phyloP scores from a whole-genome alignment of 768 basidiomycete species.

The Megacollybia marginata region DNA sequence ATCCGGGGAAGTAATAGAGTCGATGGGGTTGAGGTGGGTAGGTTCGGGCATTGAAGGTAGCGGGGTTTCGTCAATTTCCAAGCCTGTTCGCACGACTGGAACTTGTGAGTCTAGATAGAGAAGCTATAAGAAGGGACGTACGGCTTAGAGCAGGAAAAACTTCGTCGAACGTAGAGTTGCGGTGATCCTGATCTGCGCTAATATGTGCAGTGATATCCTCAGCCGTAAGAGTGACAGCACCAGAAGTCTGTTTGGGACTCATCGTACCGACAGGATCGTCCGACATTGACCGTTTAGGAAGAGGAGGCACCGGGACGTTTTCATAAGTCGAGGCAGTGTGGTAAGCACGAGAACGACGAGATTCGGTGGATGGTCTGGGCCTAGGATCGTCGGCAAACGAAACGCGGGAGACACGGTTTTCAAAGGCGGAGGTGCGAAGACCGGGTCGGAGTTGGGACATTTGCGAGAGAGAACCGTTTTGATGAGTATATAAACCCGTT shows the following conservation, averaged over 20 bases:
- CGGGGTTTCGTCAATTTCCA: slow-evolving; percentile 3
- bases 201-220: slow-evolving; percentile 13
- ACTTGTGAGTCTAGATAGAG: neutral
- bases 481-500: slow-evolving; percentile 15
- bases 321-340: neutral
- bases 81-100: slow-evolving; percentile 64
- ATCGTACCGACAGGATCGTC: slow-evolving; percentile 4
- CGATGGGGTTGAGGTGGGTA: slow-evolving; percentile 20
- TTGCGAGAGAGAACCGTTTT: slow-evolving; percentile 12
- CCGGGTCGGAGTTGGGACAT: slow-evolving; percentile 46
- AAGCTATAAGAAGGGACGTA: slow-evolving; percentile 27
- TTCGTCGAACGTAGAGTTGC: slow-evolving; percentile 21
- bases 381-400: slow-evolving; percentile 59
- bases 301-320: slow-evolving; percentile 1
- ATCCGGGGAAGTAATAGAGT: slow-evolving; percentile 40
- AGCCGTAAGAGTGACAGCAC: slow-evolving; percentile 10
- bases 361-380: slow-evolving; percentile 4
- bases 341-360: slow-evolving; percentile 6
- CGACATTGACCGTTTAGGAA: slow-evolving; percentile 1
- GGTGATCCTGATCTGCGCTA: neutral
- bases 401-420: slow-evolving; percentile 47
- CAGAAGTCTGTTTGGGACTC: slow-evolving; percentile 13
- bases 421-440: slow-evolving; percentile 37
- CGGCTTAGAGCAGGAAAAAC: slow-evolving; percentile 63
- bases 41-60: neutral